Conservation (phyloP, 106 monocot species). For the Dendrobium catenatum region DNA sequence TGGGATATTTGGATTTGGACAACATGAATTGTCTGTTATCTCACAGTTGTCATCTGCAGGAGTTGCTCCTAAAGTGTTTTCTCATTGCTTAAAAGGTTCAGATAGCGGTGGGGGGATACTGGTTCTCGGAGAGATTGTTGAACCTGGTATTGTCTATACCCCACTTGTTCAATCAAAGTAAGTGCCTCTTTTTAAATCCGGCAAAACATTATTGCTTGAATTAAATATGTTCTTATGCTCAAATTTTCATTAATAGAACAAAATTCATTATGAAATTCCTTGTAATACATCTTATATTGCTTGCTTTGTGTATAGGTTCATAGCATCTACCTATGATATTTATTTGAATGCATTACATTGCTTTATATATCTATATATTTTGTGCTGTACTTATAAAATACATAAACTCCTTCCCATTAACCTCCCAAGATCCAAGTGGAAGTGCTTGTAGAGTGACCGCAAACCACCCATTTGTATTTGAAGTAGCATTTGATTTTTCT, state of each 20-base stretch:
- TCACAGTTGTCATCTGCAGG: slow-evolving; percentile 78
- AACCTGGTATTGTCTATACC: slow-evolving; percentile 86
- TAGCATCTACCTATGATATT: not conserved
- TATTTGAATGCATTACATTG: not conserved
- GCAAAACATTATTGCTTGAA: not conserved
- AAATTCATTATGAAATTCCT: too few species aligned
- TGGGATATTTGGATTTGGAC: slow-evolving; percentile 98
- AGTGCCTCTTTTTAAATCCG: slow-evolving; percentile 17
- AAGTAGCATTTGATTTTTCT: not conserved
- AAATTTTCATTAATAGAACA: not conserved
- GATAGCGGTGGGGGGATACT: slow-evolving; percentile 87
- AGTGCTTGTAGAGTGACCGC: too few species aligned
- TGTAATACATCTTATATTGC: too few species aligned
- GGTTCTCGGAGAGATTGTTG: slow-evolving; percentile 85
- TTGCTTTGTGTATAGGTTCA: not conserved
- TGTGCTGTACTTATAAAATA: not conserved
- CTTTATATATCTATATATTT: not conserved
- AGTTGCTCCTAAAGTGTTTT: slow-evolving; percentile 81
- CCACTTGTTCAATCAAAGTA: slow-evolving; percentile 88
- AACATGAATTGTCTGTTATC: slow-evolving; percentile 71
- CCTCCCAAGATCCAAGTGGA: not conserved
- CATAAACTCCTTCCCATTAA: not conserved
- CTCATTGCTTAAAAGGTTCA: slow-evolving; percentile 89
- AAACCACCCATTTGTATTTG: not conserved
- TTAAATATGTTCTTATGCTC: not conserved